Percentiles rank a stretch among this genome's conserved stretches.
Evolutionary conservation across 1,284 basidiomycete genomes (phyloP).

Genomic region (Ustilago sp.): DNA sequence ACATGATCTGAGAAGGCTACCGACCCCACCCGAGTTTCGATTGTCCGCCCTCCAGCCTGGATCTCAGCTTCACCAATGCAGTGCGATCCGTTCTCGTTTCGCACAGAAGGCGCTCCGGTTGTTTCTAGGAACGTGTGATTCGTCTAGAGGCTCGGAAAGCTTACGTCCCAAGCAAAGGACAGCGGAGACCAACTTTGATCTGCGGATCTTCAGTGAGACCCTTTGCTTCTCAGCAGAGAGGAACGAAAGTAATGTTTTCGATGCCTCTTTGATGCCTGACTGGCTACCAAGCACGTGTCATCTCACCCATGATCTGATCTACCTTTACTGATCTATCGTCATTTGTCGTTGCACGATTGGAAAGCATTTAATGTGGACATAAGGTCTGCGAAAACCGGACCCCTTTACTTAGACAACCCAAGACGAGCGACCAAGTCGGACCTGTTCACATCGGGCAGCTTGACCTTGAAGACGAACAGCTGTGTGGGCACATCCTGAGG

Average conservation of each 20-base stretch:
- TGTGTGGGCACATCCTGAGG: slow-evolving; percentile 73
- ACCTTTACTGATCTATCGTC: background rate
- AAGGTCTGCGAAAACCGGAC: background rate
- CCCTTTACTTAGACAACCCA: slow-evolving; percentile 13
- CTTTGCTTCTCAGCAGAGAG: background rate
- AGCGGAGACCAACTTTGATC: background rate
- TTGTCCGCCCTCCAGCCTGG: background rate
- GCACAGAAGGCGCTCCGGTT: background rate
- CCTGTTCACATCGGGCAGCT: slow-evolving; percentile 72
- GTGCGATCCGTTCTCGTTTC: background rate
- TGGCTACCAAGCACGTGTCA: background rate
- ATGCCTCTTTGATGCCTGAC: background rate
- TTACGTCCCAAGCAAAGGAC: slow-evolving; percentile 4
- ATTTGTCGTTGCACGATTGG: background rate
- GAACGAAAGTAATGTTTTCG: background rate
- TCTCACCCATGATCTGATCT: background rate
- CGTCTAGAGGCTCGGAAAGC: slow-evolving; percentile 9
- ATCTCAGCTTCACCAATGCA: background rate
- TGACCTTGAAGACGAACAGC: slow-evolving; percentile 77
- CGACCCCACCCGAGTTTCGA: background rate
- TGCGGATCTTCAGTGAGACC: slow-evolving; percentile 3
- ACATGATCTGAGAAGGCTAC: background rate
- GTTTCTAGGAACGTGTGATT: slow-evolving; percentile 27
- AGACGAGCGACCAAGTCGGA: slow-evolving; percentile 33
- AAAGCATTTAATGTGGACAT: background rate